These are phyloP conservation scores for Paralagenidium karlingii DNA, from an alignment of 352 stramenopile genomes.

Conservation along the genomic window DNA sequence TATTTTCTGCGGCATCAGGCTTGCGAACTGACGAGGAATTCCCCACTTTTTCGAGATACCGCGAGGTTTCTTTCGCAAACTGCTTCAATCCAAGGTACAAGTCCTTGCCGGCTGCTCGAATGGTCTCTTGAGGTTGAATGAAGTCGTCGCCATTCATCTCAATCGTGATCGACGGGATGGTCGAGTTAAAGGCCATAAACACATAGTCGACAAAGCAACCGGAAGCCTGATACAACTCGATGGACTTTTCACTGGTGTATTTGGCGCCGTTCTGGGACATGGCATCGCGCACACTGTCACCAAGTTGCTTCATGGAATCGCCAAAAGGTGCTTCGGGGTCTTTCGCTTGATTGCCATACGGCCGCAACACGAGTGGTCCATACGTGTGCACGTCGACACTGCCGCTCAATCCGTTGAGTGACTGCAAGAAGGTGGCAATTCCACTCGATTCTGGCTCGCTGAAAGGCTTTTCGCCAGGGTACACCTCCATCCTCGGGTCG, in stretches of 20 bases:
- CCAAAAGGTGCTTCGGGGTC: constrained; percentile 32
- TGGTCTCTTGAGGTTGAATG: constrained; percentile 37
- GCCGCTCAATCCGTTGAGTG: constrained; percentile 25
- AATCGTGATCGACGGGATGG: constrained; percentile 46
- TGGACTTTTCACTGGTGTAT: constrained; percentile 41
- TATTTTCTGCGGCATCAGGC: too few species aligned
- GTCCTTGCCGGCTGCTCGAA: constrained; percentile 33
- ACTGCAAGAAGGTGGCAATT: constrained; percentile 15
- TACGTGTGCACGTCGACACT: constrained; percentile 62
- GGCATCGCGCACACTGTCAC: constrained; percentile 25
- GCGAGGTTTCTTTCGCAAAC: constrained; percentile 37
- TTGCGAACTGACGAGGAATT: too few species aligned
- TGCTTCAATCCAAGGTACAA: constrained; percentile 37
- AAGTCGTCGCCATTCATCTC: constrained; percentile 62
- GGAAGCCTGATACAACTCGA: constrained; percentile 50
- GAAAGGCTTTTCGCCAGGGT: constrained; percentile 4
- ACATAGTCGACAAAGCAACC: constrained; percentile 58
- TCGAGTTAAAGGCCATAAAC: constrained; percentile 43
- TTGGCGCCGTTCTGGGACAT: constrained; percentile 21
- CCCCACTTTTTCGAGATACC: constrained; percentile 16
- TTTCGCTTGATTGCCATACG: constrained; percentile 34
- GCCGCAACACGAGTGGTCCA: constrained; percentile 38
- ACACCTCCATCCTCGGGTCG: constrained; percentile 8
- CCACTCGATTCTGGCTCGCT: constrained; percentile 14
- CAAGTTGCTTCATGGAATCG: constrained; percentile 26